These are phyloP conservation scores for Cucumis hystrix DNA, from an alignment of 306 rosid species.

Conservation along the genomic window DNA sequence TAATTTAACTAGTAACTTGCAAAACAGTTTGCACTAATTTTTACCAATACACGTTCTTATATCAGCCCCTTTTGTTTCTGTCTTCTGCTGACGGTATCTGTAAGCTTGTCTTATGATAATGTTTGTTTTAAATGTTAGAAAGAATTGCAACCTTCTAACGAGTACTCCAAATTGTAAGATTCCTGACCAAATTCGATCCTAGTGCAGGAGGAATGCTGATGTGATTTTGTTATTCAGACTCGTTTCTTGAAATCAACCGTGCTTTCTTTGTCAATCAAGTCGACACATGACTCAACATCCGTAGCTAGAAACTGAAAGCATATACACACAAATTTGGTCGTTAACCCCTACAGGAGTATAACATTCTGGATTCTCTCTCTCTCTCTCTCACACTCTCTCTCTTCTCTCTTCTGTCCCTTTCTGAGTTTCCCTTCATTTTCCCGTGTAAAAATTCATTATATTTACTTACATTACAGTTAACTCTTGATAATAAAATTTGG, in stretches of 20 bases:
- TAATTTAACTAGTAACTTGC: too few relatives aligned
- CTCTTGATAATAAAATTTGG: background rate
- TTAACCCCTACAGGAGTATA: background rate
- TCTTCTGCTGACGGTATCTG: background rate
- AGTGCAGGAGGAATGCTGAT: constrained; percentile 1
- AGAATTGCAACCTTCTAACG: background rate
- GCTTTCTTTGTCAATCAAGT: background rate
- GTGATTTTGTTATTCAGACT: background rate
- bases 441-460: background rate
- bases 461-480: background rate
- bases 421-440: background rate
- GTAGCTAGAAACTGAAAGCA: background rate
- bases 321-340: background rate
- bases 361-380: background rate
- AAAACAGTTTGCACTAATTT: too few relatives aligned
- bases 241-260: background rate
- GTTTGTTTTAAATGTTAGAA: background rate
- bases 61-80: background rate
- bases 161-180: background rate
- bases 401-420: background rate
- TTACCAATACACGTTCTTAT: background rate
- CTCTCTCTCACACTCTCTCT: background rate
- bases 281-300: background rate
- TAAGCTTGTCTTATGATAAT: background rate
- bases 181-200: background rate